Evolutionary conservation across 345 rosid species (phyloP).

Genomic region (Erysimum cheiranthoides): DNA sequence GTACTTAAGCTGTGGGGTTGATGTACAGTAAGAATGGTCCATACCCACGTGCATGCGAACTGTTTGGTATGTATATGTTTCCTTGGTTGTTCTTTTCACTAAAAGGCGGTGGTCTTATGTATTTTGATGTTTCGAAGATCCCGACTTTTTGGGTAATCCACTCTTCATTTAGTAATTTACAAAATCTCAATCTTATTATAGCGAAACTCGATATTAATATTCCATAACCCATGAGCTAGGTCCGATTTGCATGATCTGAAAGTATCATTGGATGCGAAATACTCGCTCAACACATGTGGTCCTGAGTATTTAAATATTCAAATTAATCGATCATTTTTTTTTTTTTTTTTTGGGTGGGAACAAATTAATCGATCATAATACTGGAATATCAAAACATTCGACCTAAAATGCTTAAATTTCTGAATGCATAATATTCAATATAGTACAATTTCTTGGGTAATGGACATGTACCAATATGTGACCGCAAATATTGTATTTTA

Average conservation of each 20-base stretch:
- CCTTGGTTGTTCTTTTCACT: conserved; percentile 26
- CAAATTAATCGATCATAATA: too few relatives aligned
- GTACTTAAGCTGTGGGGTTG: neutral
- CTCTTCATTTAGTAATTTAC: neutral
- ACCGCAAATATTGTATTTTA: neutral
- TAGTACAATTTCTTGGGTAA: neutral
- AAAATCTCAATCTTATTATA: neutral
- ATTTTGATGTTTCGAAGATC: conserved; percentile 15
- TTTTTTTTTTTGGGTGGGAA: too few relatives aligned
- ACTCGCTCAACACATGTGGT: too few relatives aligned
- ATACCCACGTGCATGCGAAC: conserved; percentile 28
- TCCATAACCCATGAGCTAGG: neutral
- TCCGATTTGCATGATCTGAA: neutral
- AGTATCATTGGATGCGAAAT: too few relatives aligned
- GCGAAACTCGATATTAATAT: neutral
- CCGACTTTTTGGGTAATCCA: conserved; percentile 31
- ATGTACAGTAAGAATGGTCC: conserved; percentile 33
- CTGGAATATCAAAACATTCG: too few relatives aligned
- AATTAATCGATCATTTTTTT: too few relatives aligned
- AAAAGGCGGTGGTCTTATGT: conserved; percentile 3
- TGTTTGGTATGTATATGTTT: conserved; percentile 35
- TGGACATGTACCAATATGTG: neutral
- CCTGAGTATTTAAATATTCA: too few relatives aligned
- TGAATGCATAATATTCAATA: too few relatives aligned
- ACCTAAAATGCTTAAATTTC: too few relatives aligned